Evolutionary conservation across 805 yeast species (phyloP), one percentile per base, ranked within the genome.

Genomic region (Teunomyces atbi): DNA sequence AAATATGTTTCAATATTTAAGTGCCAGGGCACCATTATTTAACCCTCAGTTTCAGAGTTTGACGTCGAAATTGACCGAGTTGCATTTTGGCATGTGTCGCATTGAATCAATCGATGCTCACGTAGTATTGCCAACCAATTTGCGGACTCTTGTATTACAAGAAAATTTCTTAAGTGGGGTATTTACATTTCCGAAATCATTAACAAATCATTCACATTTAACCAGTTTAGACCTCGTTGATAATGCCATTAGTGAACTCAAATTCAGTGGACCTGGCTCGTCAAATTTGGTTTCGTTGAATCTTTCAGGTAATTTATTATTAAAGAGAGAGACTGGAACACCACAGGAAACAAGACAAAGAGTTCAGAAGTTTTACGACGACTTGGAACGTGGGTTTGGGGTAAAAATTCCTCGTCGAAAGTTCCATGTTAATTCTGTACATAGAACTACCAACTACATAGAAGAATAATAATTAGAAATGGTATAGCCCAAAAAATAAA

Each of bases 381-480:
- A 45, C 2, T 46, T 66, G 27, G 65, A 60, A 33, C 13, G 30
- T 2, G 45, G 53, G 6, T 52, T 66, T n/a, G 62, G 62, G 1
- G 50, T 60, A 2, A 20, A 36, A 26, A 60, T 57, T 6, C 44
- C 44, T 6, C 50, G 50, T 28, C 46, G 58, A 21, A 63, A 62
- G 45, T 59, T 55, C 39, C 61, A 62, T 48, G 54, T 65, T 6
- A 65, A 64, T 47, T 55, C 27, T 11, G 23, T 38, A 10, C 49
- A 46, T 32, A 21, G 23, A 12, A 36, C 28, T 10, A 36, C 27
- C 10, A 36, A 21, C 15, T 36, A 19, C 21, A 36, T 21, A 13
- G 28, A 36, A 21, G 39, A 21, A 20, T 36, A 38, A 38, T 5
- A n/a, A 10, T 16, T 34, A 23, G 16, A 11, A 2, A 23, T 5